These are phyloP conservation scores for Yarrowia bubula DNA, from an alignment of 805 yeast species.

Conservation along the genomic window DNA sequence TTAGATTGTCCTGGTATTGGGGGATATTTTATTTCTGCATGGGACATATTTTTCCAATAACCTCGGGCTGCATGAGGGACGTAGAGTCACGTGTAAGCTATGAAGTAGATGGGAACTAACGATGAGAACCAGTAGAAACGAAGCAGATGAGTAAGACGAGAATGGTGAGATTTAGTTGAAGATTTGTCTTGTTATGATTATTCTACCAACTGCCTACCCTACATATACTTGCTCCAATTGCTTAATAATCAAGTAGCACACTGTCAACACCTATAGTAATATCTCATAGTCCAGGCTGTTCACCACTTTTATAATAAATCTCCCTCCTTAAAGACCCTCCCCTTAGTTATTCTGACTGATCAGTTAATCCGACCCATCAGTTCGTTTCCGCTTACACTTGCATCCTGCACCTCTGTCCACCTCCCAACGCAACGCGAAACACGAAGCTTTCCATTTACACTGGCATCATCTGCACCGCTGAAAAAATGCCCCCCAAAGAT, in stretches of 20 bases:
- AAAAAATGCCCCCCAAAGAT: conserved; percentile 22
- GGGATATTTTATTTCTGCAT: conserved; percentile 21
- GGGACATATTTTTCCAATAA: conserved; percentile 21
- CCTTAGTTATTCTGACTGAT: too few species aligned
- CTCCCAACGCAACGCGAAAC: conserved; percentile 6
- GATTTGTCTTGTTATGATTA: too few species aligned
- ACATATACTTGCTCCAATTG: too few species aligned
- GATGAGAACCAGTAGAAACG: neutral
- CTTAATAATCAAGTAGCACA: too few species aligned
- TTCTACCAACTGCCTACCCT: too few species aligned
- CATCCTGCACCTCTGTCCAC: neutral
- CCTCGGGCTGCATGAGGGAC: neutral
- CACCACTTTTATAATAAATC: too few species aligned
- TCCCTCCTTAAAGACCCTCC: too few species aligned
- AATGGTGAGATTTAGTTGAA: too few species aligned
- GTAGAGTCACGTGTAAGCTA: conserved; percentile 1
- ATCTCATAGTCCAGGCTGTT: too few species aligned
- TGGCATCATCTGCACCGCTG: neutral
- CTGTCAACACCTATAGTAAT: too few species aligned
- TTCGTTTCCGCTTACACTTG: neutral
- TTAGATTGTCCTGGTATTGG: neutral
- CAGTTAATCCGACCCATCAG: too few species aligned
- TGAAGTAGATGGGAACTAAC: neutral
- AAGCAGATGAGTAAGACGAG: too few species aligned
- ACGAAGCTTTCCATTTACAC: conserved; percentile 17